Evolutionary conservation across 768 basidiomycete species (phyloP), one percentile per base, ranked within the genome.

Genomic region (Phylloporus rhodoxanthus): DNA sequence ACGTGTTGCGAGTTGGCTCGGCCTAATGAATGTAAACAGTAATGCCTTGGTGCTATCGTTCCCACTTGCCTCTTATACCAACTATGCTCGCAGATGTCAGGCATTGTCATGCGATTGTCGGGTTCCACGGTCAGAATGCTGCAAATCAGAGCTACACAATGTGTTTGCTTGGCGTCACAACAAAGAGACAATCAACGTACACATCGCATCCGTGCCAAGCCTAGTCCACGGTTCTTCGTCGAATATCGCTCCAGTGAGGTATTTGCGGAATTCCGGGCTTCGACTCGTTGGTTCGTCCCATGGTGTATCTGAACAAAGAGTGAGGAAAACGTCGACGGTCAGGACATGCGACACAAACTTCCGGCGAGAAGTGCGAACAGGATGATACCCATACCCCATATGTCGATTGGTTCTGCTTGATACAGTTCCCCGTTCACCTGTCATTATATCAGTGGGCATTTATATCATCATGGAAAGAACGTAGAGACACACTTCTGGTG

Each of bases 311-410:
- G 47, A 30, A 21, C 5, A 52, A 34, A 9, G 13, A 17, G 38
- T 57, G 2, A 52, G 36, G 38, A 40, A 6, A 8, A 10, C 10
- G 10, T 5, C 14, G 26, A 29, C 3, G 20, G 7, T n/a, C 14
- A 8, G 30, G 1, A 32, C 2, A 23, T 11, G 19, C 0, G 38
- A 64, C 5, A 75, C 85, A 30, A 63, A 95, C 95, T 98, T 41
- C 96, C 96, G 8, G 78, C 84, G 0, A 98, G 73, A 40, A 99
- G 72, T 0, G 95, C 89, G 64, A 89, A 98, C 1, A 99, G 72
- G 40, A 99, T 95, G 23, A 98, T 88, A 1, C 96, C 96, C 36
- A 90, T 80, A 0, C 92, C 92, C 96, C 96, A 99, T 8, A 91
- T 82, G 64, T 99, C 96, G 20, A 98, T 80, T 0, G 96, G 93